A percentile compares a stretch with the other conserved stretches of the same genome.
Conservation (phyloP, 164 flowering plant species). For the Umbilicus rupestris region DNA sequence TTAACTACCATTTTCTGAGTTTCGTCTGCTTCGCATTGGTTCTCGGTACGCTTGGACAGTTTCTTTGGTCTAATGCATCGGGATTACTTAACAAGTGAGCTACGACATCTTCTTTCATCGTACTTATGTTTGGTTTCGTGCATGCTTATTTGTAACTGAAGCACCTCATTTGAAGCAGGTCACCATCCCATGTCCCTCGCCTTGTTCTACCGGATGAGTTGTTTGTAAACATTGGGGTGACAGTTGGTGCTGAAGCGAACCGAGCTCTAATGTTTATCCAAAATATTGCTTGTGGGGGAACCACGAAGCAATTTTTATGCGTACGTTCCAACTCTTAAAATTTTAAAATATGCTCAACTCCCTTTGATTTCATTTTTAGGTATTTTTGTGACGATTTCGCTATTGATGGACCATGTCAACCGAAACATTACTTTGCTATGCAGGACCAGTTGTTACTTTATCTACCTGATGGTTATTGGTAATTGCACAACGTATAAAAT, state of each 20-base stretch:
- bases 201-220: slow-evolving; percentile 52
- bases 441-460: background rate
- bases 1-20: slow-evolving; percentile 59
- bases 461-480: background rate
- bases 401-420: slow-evolving; percentile 2
- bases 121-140: slow-evolving; percentile 43
- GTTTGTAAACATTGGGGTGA: slow-evolving; percentile 48
- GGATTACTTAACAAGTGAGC: slow-evolving; percentile 35
- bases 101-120: slow-evolving; percentile 10
- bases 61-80: slow-evolving; percentile 69
- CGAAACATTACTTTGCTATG: background rate
- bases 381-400: slow-evolving; percentile 42
- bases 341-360: background rate
- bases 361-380: background rate
- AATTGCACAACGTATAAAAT: background rate
- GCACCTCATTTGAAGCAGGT: slow-evolving; percentile 25
- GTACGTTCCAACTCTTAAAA: slow-evolving; percentile 27
- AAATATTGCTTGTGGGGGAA: slow-evolving; percentile 62
- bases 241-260: slow-evolving; percentile 57
- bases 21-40: slow-evolving; percentile 40
- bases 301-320: slow-evolving; percentile 61
- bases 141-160: slow-evolving; percentile 55
- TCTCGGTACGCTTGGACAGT: slow-evolving; percentile 66
- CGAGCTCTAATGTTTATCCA: slow-evolving; percentile 57
- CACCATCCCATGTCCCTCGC: slow-evolving; percentile 51